Evolutionary conservation across 2,329 filamentous ascomycete species (phyloP).

Genomic region (Botrytis squamosa): DNA sequence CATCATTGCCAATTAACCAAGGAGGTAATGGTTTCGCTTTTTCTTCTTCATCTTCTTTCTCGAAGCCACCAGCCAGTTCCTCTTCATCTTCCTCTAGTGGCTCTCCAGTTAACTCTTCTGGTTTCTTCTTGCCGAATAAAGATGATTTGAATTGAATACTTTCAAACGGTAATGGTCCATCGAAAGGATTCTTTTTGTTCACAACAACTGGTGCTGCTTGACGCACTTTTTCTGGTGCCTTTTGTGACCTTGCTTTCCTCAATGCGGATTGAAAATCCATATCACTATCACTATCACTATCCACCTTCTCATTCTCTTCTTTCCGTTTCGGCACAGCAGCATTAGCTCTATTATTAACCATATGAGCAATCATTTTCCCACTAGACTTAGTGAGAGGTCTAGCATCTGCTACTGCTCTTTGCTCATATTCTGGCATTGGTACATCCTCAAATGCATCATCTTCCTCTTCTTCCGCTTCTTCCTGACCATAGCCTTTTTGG

Average conservation of each 20-base stretch:
- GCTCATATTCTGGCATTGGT: slow-evolving; percentile 54
- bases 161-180: slow-evolving; percentile 86
- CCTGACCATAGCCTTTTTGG: slow-evolving; percentile 55
- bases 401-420: slow-evolving; percentile 51
- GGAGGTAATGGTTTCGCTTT: slow-evolving; percentile 62
- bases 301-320: slow-evolving; percentile 37
- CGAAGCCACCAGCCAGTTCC: slow-evolving; percentile 43
- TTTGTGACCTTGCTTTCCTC: slow-evolving; percentile 65
- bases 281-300: slow-evolving; percentile 66
- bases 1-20: slow-evolving; percentile 65
- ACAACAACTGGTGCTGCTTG: slow-evolving; percentile 43
- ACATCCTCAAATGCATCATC: slow-evolving; percentile 51
- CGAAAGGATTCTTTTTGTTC: slow-evolving; percentile 64
- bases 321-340: slow-evolving; percentile 52
- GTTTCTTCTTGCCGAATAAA: slow-evolving; percentile 50
- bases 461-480: slow-evolving; percentile 39
- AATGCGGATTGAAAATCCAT: slow-evolving; percentile 77
- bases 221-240: slow-evolving; percentile 45
- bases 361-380: slow-evolving; percentile 66
- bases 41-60: slow-evolving; percentile 39
- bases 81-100: slow-evolving; percentile 32
- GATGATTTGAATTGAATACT: slow-evolving; percentile 71
- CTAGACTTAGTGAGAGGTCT: slow-evolving; percentile 52
- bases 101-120: slow-evolving; percentile 28
- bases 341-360: slow-evolving; percentile 71